Percentiles rank a stretch among this genome's conserved stretches.
Evolutionary conservation across 495 filamentous ascomycete genomes (phyloP).

Genomic region (Xylaria acuta): DNA sequence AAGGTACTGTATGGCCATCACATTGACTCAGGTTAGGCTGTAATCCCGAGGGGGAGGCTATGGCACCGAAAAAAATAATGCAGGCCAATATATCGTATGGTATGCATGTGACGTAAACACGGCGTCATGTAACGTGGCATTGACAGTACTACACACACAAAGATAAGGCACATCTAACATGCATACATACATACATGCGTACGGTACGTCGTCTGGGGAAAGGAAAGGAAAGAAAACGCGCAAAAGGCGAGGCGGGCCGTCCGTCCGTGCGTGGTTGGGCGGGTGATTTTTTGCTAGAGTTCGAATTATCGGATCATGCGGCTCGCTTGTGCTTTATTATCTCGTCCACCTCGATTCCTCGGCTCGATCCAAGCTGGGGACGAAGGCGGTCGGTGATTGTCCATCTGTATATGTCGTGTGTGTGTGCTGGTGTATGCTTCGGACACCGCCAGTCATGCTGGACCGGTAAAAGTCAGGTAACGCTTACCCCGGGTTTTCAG

Average conservation of each 20-base stretch:
- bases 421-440: neutral
- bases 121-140: neutral
- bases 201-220: neutral
- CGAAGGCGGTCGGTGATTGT: neutral
- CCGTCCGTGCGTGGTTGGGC: neutral
- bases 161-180: neutral
- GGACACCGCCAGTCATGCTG: neutral
- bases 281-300: neutral
- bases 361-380: neutral
- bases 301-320: neutral
- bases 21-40: neutral
- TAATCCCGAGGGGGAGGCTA: neutral
- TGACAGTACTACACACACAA: slow-evolving; percentile 1
- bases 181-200: neutral
- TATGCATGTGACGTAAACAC: slow-evolving; percentile 8
- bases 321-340: neutral
- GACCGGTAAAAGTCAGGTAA: neutral
- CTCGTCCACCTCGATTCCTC: neutral
- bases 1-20: neutral
- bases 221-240: neutral
- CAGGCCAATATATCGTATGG: neutral
- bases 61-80: neutral
- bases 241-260: neutral
- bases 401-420: neutral
- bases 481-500: neutral